Percentiles rank a stretch among this genome's conserved stretches.
phyloP scores from a whole-genome alignment of 495 filamentous ascomycete species.

The Lasiosphaeria miniovina region DNA sequence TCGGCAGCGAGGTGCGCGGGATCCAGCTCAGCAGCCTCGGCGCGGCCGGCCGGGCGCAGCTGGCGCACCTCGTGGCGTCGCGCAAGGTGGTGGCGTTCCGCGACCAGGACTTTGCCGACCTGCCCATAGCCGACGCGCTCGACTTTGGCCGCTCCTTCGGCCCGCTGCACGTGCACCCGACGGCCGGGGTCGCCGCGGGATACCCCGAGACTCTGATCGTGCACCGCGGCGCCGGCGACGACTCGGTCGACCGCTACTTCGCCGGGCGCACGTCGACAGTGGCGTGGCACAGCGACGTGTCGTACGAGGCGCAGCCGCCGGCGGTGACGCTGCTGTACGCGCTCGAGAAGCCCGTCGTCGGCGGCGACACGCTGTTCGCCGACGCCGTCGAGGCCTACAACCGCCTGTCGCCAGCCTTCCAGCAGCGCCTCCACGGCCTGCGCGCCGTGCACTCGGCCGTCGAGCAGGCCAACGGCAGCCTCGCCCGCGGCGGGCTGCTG shows the following conservation, averaged over 20 bases:
- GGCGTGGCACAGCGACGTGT: conserved; percentile 7
- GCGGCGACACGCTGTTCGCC: conserved; percentile 4
- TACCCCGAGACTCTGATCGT: conserved; percentile 3
- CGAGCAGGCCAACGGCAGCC: background rate
- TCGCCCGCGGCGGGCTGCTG: background rate
- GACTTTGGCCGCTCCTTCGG: conserved; percentile 5
- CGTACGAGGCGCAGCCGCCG: conserved; percentile 7
- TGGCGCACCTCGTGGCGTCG: conserved; percentile 2
- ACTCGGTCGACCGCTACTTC: conserved; percentile 1
- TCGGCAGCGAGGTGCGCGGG: conserved; percentile 1
- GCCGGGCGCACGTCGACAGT: background rate
- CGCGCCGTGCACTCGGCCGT: conserved; percentile 2
- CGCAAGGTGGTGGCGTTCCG: conserved; percentile 8
- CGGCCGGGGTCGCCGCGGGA: background rate
- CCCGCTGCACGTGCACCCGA: conserved; percentile 2
- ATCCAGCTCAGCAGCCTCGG: conserved; percentile 3
- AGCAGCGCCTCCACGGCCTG: background rate
- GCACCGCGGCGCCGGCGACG: conserved; percentile 5
- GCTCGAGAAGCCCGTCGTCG: background rate
- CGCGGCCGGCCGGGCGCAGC: background rate
- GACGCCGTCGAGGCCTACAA: conserved; percentile 8
- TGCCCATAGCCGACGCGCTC: background rate
- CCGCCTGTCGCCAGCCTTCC: conserved; percentile 5
- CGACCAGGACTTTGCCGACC: conserved; percentile 7
- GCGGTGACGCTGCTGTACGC: background rate